Evolutionary conservation across 345 rosid genomes (phyloP).

Genomic region (Trapa incisa): DNA sequence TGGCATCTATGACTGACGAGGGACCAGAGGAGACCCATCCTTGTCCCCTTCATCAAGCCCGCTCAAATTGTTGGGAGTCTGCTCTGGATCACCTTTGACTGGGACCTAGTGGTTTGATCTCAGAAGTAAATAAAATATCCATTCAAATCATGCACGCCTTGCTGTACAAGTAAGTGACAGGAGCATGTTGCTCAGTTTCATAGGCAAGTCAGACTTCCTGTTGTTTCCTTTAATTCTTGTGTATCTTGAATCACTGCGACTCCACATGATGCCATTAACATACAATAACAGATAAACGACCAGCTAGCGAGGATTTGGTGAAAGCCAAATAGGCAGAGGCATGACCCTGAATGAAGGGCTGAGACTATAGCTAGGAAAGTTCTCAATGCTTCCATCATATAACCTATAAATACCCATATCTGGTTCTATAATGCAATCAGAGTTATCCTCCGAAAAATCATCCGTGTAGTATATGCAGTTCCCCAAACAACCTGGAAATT

Average conservation of each 20-base stretch:
- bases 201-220: neutral
- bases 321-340: constrained; percentile 46
- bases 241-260: neutral
- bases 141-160: neutral
- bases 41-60: neutral
- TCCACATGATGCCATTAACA: neutral
- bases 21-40: too few species aligned
- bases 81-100: neutral
- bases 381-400: constrained; percentile 27
- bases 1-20: too few species aligned
- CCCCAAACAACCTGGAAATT: constrained; percentile 33
- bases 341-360: constrained; percentile 8
- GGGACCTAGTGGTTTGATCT: neutral
- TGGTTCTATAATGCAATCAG: constrained; percentile 25
- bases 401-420: constrained; percentile 45
- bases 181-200: neutral
- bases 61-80: neutral
- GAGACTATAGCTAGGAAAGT: constrained; percentile 26
- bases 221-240: neutral
- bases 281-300: neutral
- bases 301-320: constrained; percentile 33
- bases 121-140: neutral
- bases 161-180: neutral
- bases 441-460: constrained; percentile 33
- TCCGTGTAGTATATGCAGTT: constrained; percentile 42